phyloP scores from a whole-genome alignment of 2,329 filamentous ascomycete species.

The Ampelomyces quisqualis region DNA sequence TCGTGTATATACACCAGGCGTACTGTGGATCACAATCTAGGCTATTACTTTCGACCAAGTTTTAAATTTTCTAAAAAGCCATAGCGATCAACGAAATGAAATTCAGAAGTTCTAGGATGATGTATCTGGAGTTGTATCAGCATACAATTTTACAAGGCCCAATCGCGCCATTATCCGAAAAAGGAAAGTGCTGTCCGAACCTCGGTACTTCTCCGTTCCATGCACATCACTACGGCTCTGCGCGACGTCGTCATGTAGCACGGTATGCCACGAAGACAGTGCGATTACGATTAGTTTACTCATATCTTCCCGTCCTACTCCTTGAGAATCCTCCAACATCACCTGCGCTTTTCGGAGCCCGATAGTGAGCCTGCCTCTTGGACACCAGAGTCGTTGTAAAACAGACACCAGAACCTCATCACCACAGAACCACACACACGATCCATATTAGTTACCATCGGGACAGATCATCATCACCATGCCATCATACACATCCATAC shows the following conservation, averaged over 20 bases:
- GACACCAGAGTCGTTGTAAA: neutral
- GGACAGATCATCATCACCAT: constrained; percentile 15
- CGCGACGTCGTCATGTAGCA: constrained; percentile 11
- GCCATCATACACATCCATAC: constrained; percentile 51
- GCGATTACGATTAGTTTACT: constrained; percentile 5
- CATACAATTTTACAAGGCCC: neutral
- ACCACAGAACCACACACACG: neutral
- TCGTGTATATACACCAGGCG: too few species aligned
- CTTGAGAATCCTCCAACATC: neutral
- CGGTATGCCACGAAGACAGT: constrained; percentile 17
- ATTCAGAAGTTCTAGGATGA: too few species aligned
- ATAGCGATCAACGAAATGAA: too few species aligned
- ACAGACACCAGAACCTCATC: neutral
- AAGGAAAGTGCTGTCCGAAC: constrained; percentile 17
- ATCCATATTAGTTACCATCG: too few species aligned
- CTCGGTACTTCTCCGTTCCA: constrained; percentile 27
- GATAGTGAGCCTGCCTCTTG: neutral
- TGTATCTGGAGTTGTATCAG: neutral
- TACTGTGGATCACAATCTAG: too few species aligned
- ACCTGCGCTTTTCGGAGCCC: too few species aligned
- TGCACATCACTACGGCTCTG: constrained; percentile 13
- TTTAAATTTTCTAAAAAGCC: too few species aligned
- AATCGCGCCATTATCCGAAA: constrained; percentile 3
- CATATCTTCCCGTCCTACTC: neutral
- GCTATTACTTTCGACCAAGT: too few species aligned